Evolutionary conservation across 1,139 yeast species (phyloP).

Genomic region (Pichiaceae sp.): DNA sequence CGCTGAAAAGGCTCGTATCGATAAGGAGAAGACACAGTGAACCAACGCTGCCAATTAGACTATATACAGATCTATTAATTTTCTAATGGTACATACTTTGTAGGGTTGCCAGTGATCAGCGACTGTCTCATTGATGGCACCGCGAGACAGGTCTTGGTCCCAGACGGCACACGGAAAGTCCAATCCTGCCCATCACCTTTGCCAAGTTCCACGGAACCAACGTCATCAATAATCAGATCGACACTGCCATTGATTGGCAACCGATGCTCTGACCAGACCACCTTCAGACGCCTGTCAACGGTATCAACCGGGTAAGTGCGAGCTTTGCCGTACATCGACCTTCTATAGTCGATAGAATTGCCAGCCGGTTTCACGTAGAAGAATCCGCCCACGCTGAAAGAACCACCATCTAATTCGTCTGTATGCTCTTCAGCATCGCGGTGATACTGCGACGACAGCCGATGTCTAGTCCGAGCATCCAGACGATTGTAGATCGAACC

Average conservation of each 20-base stretch:
- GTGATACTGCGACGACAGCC: conserved; percentile 5
- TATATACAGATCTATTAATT: too few species aligned
- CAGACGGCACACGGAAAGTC: too few species aligned
- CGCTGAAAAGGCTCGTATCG: conserved; percentile 5
- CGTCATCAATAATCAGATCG: conserved; percentile 10
- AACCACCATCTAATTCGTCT: conserved; percentile 1
- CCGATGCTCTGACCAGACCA: conserved; percentile 1
- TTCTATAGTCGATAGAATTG: conserved; percentile 2
- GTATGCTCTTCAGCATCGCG: conserved; percentile 1
- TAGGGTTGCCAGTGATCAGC: neutral
- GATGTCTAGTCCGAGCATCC: neutral
- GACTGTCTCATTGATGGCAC: neutral
- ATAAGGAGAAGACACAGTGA: neutral
- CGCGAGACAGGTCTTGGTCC: too few species aligned
- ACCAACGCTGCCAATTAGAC: neutral
- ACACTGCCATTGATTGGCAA: conserved; percentile 2
- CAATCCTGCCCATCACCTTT: neutral
- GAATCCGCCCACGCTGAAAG: conserved; percentile 5
- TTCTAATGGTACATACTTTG: too few species aligned
- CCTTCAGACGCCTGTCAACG: neutral
- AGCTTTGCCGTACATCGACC: conserved; percentile 8
- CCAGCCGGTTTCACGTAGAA: conserved; percentile 6
- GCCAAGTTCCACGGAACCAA: conserved; percentile 9
- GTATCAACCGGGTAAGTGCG: neutral
- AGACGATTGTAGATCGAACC: conserved; percentile 2